Evolutionary conservation across 2,329 filamentous ascomycete species (phyloP), one percentile per base, ranked within the genome.

Genomic region (Aspergillus vadensis): DNA sequence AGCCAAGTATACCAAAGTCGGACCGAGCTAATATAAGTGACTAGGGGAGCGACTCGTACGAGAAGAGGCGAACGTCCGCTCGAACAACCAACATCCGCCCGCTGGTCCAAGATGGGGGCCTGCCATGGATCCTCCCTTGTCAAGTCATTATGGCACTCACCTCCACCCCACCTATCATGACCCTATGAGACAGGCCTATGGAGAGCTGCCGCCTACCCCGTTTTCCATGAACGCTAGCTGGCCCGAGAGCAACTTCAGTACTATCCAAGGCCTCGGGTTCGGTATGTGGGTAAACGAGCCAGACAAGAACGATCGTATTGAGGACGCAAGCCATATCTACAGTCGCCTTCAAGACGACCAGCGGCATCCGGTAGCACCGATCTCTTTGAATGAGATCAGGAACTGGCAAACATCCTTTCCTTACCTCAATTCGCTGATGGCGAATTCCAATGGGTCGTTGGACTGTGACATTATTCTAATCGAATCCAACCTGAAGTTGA

Each of bases 201-300:
- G 64, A 12, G 73, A 77, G 32, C 63, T 76, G 6, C 73, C 75
- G 2, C 69, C 72, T 4, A 71, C 75, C n/a, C 67, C 70, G 56
- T 72, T 72, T 57, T 72, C 70, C 8, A 62, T 77, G 30, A 74
- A 70, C 9, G 72, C 72, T 5, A 76, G 69, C 51, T 65, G 73
- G 58, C 72, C 72, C 23, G 72, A 74, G n/a, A 58, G 65, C 9
- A 66, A 66, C 30, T 58, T 65, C 23, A 70, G 72, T 50, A 66
- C 63, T 47, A 67, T 78, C 30, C 68, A 75, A 60, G 73, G 72
- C 17, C 71, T 80, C 53, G 74, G 71, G 50, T 81, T 82, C 62
- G 75, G 77, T 49, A 81, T 81, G 79, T 80, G 77, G 77, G 77
- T 80, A 7, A 77, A 73, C 63, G 69, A 71, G 5, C 73, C 73